These are phyloP conservation scores for Nicotiana obtusifolia DNA, from an alignment of 257 asterid genomes.

Conservation along the genomic window DNA sequence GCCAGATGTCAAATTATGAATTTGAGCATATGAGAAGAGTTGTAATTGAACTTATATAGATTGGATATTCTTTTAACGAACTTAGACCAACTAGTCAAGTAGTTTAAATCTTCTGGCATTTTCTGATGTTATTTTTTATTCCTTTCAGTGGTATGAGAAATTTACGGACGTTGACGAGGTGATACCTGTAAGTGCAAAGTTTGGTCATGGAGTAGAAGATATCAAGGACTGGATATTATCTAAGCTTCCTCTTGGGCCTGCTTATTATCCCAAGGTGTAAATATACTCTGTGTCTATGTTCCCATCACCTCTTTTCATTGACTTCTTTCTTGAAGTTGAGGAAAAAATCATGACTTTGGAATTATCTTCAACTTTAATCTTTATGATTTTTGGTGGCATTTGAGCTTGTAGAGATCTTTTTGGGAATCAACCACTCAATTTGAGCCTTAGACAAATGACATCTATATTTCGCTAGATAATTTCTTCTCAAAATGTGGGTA, in stretches of 20 bases:
- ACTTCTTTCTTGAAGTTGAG: background rate
- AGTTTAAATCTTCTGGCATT: background rate
- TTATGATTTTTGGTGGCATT: background rate
- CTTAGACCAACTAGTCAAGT: background rate
- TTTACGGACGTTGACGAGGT: conserved; percentile 86
- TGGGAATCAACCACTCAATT: background rate
- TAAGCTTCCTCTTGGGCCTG: conserved; percentile 85
- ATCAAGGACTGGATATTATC: conserved; percentile 93
- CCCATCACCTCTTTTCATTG: background rate
- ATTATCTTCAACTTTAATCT: background rate
- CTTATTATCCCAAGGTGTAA: conserved; percentile 84
- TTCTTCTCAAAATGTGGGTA: background rate
- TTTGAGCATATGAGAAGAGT: background rate
- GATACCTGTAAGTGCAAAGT: conserved; percentile 97
- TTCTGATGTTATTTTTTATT: conserved; percentile 4
- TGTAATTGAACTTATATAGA: background rate
- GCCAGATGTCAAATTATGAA: background rate
- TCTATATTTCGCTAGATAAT: background rate
- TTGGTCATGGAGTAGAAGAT: conserved; percentile 93
- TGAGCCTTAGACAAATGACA: background rate
- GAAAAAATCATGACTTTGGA: background rate
- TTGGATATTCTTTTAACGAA: background rate
- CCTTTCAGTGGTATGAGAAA: conserved; percentile 90
- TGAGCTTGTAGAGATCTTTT: background rate
- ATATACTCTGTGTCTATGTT: background rate